Evolutionary conservation across 1,139 yeast species (phyloP).

Genomic region (Suhomyces coccinellae): DNA sequence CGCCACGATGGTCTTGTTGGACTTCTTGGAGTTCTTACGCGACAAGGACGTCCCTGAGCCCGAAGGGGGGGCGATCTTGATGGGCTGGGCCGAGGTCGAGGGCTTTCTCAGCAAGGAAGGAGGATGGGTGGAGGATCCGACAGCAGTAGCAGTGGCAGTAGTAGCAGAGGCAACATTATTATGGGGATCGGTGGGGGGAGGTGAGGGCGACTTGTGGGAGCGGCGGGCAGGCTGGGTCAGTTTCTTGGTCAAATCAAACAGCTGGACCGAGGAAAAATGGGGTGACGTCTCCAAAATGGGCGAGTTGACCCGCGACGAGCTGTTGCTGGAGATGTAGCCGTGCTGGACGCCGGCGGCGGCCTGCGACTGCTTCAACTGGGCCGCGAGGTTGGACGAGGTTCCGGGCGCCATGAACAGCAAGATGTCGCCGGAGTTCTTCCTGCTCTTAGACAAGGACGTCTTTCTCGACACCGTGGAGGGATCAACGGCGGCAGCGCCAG

Average conservation of each 20-base stretch:
- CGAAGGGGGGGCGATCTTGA: conserved; percentile 5
- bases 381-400: conserved; percentile 6
- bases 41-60: conserved; percentile 4
- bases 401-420: conserved; percentile 15
- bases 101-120: conserved; percentile 7
- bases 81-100: conserved; percentile 12
- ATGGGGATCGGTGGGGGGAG: conserved; percentile 10
- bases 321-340: conserved; percentile 11
- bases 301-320: conserved; percentile 16
- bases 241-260: conserved; percentile 10
- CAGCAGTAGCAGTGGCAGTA: too few relatives aligned
- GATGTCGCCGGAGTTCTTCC: conserved; percentile 15
- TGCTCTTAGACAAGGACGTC: conserved; percentile 13
- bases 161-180: neutral
- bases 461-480: conserved; percentile 14
- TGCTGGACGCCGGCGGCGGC: conserved; percentile 1
- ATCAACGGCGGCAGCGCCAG: conserved; percentile 11
- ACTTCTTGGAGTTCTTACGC: conserved; percentile 17
- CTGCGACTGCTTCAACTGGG: conserved; percentile 8
- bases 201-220: conserved; percentile 13
- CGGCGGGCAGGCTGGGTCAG: conserved; percentile 8
- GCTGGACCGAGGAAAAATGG: conserved; percentile 4
- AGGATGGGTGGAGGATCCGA: neutral
- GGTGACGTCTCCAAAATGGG: conserved; percentile 14
- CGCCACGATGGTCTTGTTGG: conserved; percentile 35